Conservation (phyloP, 1,284 basidiomycete genomes). For the Cutaneotrichosporon daszewskae region DNA sequence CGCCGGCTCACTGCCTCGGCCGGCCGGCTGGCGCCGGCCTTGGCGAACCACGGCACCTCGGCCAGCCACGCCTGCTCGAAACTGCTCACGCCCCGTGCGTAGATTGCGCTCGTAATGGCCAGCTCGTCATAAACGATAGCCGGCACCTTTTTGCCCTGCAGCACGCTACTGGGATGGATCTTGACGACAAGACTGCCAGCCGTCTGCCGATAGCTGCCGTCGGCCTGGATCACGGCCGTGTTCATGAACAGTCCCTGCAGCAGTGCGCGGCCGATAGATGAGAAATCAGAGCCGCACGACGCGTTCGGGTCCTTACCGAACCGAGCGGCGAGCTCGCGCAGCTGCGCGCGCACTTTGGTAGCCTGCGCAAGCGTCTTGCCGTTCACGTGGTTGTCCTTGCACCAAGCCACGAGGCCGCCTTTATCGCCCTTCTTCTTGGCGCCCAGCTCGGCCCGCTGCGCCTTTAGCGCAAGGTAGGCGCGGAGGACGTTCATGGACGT, state of each 20-base stretch:
- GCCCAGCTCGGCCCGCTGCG: conserved; percentile 51
- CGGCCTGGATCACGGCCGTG: conserved; percentile 72
- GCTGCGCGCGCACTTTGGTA: conserved; percentile 71
- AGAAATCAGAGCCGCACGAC: conserved; percentile 58
- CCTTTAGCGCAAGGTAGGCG: conserved; percentile 58
- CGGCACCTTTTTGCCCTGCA: conserved; percentile 70
- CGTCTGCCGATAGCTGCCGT: conserved; percentile 75
- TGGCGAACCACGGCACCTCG: conserved; percentile 45
- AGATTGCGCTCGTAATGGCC: conserved; percentile 77
- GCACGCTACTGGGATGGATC: conserved; percentile 76
- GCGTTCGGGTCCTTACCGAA: conserved; percentile 58
- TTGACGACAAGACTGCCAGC: conserved; percentile 72
- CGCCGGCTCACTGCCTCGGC: conserved; percentile 9
- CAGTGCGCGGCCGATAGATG: conserved; percentile 61
- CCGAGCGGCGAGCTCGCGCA: conserved; percentile 62
- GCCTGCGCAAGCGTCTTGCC: conserved; percentile 81
- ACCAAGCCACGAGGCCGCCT: conserved; percentile 63
- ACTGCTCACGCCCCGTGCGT: conserved; percentile 77
- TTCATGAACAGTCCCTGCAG: conserved; percentile 72
- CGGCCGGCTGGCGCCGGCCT: conserved; percentile 14
- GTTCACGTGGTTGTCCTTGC: conserved; percentile 74
- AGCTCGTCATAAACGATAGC: conserved; percentile 87
- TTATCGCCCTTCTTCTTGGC: conserved; percentile 9
- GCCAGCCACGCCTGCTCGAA: conserved; percentile 60
- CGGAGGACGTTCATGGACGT: conserved; percentile 77